Evolutionary conservation across 371 early-diverging fungal genomes (phyloP), one percentile per base, ranked within the genome.

Genomic region (Funneliformis caledonium): DNA sequence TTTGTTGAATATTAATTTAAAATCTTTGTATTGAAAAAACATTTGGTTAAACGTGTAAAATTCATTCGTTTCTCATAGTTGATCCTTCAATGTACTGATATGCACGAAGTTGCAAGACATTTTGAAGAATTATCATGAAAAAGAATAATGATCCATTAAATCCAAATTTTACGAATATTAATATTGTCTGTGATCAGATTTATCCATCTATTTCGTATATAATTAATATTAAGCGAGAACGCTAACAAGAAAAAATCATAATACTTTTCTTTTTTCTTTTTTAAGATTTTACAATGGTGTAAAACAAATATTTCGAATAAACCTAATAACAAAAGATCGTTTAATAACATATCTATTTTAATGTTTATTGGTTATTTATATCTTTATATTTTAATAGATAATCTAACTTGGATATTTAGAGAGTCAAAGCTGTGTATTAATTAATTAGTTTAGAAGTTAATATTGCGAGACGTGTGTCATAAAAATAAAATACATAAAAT

Each of bases 141-240:
- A 83, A 83, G 82, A 94, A 92, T 86, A 93, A 92, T 65, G 87
- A 88, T 68, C 87, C 92, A 12, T 78, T 82, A 33, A 91, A 92
- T 85, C 93, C 92, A 16, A 91, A 92, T 82, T 93, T 93, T 84
- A 86, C 87, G 79, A 84, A 89, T 62, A 89, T 94, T 56, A 84
- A 83, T 11, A 79, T 82, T 65, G 42, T 77, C 64, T 84, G 85
- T 47, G 84, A 82, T 26, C 82, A 84, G 80, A 83, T 84, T 37
- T 42, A 70, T 42, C 33, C n/a, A 19, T 11, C n/a, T 45, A 19
- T 42, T 10, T 45, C 22, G 5, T 70, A 19, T 31, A 42, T 10
- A 22, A 4, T 68, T 47, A 7, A 42, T 37, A 37, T 37, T 37
- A 37, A 67, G 12, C 33, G 45, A 5, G n/a, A 12, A n/a, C 10